Base-by-base conservation (phyloP, 129 eudicot species). In the Lactuca sativa region DNA sequence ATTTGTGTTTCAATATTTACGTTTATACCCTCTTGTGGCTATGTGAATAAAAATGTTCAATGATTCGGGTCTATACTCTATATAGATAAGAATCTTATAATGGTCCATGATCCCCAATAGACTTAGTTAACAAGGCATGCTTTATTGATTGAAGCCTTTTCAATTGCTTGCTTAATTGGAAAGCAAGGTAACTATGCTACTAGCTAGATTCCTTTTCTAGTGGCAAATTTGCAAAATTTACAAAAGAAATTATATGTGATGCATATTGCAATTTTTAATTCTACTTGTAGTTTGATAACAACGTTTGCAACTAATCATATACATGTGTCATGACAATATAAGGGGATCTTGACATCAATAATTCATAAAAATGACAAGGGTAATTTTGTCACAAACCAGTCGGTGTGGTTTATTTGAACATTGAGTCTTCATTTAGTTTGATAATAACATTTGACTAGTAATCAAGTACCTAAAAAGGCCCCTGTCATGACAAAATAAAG, bases 41-140 rank as follows among this genome's bases (percentile, higher is more conserved):
- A 47, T 11, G 12, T 43, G 13, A 9, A 8, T 3, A 43, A 43
- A 36, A 38, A 40, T 41, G 51, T 15, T 34, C 56, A 16, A 76
- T 68, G 70, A 56, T 4, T 68, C 3, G 56, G 13, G 32, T 25
- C 30, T 25, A 25, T 21, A 21, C 21, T 68, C 41, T 9, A 58
- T 59, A 47, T 15, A 31, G 38, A 31, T 69, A 69, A 52, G 70
- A 69, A 69, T 38, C 62, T 36, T 4, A 3, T 53, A 54, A 65
- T 69, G 81, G 75, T 77, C 66, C 81, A 61, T 77, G 53, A 77
- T 41, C 75, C 70, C 64, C 15, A 54, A 41, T 41, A 41, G 41
- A 32, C 71, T n/a, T 54, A 40, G 51, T 56, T 57, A 56, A 43
- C 67, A 65, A 65, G 78, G 54, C 34, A 44, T 74, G 30, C 54